Base-by-base conservation (phyloP, 2,329 filamentous ascomycete species). In the Exophiala sp. region DNA sequence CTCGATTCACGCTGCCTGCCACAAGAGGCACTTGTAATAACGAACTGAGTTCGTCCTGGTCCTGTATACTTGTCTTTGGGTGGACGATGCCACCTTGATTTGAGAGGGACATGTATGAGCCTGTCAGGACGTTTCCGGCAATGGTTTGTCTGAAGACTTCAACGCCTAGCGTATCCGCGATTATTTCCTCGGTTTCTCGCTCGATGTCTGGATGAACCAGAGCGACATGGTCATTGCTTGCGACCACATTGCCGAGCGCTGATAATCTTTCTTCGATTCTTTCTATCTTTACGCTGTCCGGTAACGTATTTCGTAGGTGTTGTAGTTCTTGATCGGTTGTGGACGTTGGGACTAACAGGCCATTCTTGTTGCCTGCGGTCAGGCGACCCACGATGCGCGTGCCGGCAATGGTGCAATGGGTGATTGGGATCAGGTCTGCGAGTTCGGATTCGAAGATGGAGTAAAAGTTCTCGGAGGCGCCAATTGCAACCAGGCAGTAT, bases 381-480 rank as follows among this genome's bases (percentile, higher is more conserved):
- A 99, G 82, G 65, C 94, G 87, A 56, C 94, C 94, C 68, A 99
- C 88, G 72, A 99, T 99, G 68, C 94, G 84, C 36, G 92, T 97
- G 65, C 94, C 94, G 59, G 91, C 91, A 71, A 99, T 97, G 54
- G 92, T 96, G 65, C 90, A 91, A 76, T 94, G 89, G 75, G 90
- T 94, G 73, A 96, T 96, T 64, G 94, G 94, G 66, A 99, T 92
- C 60, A 96, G 85, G 78, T 97, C 94, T 79, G 95, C 90, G 59
- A 99, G 82, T 78, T 99, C 94, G 60, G 92, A 87, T 80, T 99
- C 94, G 77, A 99, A 97, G 71, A 97, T 84, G 79, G 89, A 91
- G 85, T 97, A 97, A 76, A 99, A 99, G 83, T 97, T 97, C 80
- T 96, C 91, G 69, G 90, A 96, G 66, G 89, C 91, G 69, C 94